Conservation (phyloP, 352 stramenopile species). For the Globisporangium orthogonon region DNA sequence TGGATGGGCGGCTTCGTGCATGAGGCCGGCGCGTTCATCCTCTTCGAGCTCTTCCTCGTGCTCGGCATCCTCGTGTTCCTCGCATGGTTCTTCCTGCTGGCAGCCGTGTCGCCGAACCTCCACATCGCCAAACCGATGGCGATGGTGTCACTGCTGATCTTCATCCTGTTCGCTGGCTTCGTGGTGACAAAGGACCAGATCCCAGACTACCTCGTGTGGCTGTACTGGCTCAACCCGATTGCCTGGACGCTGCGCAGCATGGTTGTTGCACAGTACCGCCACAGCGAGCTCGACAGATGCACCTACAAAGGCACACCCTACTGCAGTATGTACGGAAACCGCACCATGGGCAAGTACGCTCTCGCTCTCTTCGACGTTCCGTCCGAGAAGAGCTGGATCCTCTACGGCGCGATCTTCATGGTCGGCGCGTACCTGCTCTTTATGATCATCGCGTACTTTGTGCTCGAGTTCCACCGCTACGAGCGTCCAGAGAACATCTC, state of each 20-base stretch:
- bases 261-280: constrained; percentile 43
- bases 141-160: constrained; percentile 52
- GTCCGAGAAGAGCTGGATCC: constrained; percentile 34
- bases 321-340: constrained; percentile 23
- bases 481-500: constrained; percentile 45
- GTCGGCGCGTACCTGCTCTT: constrained; percentile 39
- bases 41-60: constrained; percentile 72
- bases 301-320: constrained; percentile 33
- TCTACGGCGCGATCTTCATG: constrained; percentile 42
- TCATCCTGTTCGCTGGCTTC: constrained; percentile 66
- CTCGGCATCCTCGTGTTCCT: constrained; percentile 46
- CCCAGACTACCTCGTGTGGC: constrained; percentile 49
- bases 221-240: constrained; percentile 72
- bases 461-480: constrained; percentile 58
- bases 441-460: constrained; percentile 38
- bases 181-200: constrained; percentile 47
- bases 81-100: constrained; percentile 49
- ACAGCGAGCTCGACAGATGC: constrained; percentile 26
- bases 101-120: constrained; percentile 27
- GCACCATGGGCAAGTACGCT: constrained; percentile 44
- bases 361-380: constrained; percentile 42
- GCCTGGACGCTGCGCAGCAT: constrained; percentile 42
- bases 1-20: constrained; percentile 74
- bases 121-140: constrained; percentile 50
- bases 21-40: constrained; percentile 42